phyloP scores from a whole-genome alignment of 164 flowering plant species.

The Stephania yunnanensis region DNA sequence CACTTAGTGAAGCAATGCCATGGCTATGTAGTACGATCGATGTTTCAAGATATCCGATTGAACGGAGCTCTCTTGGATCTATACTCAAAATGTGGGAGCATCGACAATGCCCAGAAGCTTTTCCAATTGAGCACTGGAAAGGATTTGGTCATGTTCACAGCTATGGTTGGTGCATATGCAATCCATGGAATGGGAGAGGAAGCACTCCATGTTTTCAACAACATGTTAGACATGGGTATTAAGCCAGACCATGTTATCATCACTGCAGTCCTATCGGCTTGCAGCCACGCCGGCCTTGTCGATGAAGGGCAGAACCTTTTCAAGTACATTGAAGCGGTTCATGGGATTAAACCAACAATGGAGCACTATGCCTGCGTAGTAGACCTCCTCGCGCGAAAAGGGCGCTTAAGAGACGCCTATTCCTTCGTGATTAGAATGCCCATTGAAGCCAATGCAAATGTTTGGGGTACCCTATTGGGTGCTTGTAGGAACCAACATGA shows the following conservation, averaged over 20 bases:
- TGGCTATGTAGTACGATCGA: slow-evolving; percentile 45
- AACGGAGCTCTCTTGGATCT: slow-evolving; percentile 54
- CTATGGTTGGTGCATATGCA: slow-evolving; percentile 77
- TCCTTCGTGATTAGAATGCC: slow-evolving; percentile 56
- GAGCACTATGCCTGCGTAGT: slow-evolving; percentile 79
- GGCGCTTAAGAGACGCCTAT: slow-evolving; percentile 59
- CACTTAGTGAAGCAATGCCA: slow-evolving; percentile 64
- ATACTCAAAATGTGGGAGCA: slow-evolving; percentile 69
- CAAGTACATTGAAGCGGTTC: slow-evolving; percentile 40
- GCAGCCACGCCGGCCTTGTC: slow-evolving; percentile 71
- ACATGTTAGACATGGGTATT: slow-evolving; percentile 47
- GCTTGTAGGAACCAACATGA: slow-evolving; percentile 65
- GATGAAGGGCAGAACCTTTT: slow-evolving; percentile 63
- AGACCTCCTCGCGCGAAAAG: slow-evolving; percentile 73
- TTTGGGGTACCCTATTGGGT: slow-evolving; percentile 73
- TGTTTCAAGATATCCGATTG: slow-evolving; percentile 45
- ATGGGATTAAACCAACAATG: slow-evolving; percentile 65
- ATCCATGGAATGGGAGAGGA: slow-evolving; percentile 79
- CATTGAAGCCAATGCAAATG: slow-evolving; percentile 51
- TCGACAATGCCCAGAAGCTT: slow-evolving; percentile 46
- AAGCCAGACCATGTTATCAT: slow-evolving; percentile 67
- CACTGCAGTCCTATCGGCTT: slow-evolving; percentile 66
- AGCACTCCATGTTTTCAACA: slow-evolving; percentile 45
- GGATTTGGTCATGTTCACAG: slow-evolving; percentile 73
- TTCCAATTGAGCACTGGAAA: slow-evolving; percentile 38